These are phyloP conservation scores for Acrocalymma vagum DNA, from an alignment of 2,329 filamentous ascomycete species.

Conservation along the genomic window DNA sequence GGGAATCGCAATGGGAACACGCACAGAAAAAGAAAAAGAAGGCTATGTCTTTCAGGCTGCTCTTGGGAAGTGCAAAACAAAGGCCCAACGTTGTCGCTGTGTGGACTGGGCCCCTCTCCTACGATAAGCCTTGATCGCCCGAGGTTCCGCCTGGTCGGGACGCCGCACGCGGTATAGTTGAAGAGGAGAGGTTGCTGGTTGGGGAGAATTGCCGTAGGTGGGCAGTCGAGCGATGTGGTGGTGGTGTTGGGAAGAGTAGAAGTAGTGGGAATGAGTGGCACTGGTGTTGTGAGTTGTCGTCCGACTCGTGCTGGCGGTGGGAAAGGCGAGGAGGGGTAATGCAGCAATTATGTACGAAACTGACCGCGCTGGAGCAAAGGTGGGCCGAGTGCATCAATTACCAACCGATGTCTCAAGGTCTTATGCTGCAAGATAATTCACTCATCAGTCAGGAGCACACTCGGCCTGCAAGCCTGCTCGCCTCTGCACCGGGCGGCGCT, in stretches of 20 bases:
- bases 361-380: too few relatives aligned
- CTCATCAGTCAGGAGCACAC: constrained; percentile 19
- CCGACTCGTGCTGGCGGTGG: constrained; percentile 12
- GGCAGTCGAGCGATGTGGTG: constrained; percentile 7
- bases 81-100: constrained; percentile 7
- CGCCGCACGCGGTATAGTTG: constrained; percentile 20
- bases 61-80: too few relatives aligned
- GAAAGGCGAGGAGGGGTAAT: constrained; percentile 39
- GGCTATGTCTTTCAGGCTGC: too few relatives aligned
- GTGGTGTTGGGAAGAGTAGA: constrained; percentile 16
- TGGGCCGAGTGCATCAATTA: constrained; percentile 36
- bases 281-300: constrained; percentile 4
- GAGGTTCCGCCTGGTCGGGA: constrained; percentile 36
- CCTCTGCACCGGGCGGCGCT: too few relatives aligned
- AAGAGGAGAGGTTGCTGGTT: too few relatives aligned
- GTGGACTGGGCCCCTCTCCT: constrained; percentile 29
- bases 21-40: too few relatives aligned
- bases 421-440: constrained; percentile 32
- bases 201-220: background rate
- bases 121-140: constrained; percentile 46
- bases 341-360: constrained; percentile 42
- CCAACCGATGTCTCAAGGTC: constrained; percentile 34
- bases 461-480: constrained; percentile 14
- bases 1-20: background rate
- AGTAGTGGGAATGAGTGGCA: background rate